phyloP scores from a whole-genome alignment of 2,329 filamentous ascomycete species.

The Diplodia intermedia region DNA sequence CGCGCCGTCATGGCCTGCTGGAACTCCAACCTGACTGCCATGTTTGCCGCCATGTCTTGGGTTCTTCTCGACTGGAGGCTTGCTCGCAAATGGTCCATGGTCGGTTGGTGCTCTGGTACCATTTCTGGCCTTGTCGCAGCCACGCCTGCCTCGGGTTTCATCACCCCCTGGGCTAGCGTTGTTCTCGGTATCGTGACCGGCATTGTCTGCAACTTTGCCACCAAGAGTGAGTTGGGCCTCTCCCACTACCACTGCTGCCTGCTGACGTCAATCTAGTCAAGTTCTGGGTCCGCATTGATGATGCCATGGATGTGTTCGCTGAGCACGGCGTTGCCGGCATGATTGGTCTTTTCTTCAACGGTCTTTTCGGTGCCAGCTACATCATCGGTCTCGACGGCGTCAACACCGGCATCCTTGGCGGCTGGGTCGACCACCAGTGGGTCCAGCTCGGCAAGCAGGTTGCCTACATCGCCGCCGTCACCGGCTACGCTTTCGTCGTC shows the following conservation, averaged over 20 bases:
- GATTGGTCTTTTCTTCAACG: constrained; percentile 78
- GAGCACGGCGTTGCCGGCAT: constrained; percentile 88
- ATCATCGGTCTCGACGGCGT: constrained; percentile 77
- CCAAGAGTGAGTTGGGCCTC: constrained; percentile 71
- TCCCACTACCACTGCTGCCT: background rate
- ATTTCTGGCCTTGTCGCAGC: constrained; percentile 89
- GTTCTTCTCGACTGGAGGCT: constrained; percentile 94
- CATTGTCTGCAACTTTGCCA: constrained; percentile 80
- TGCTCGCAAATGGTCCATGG: constrained; percentile 91
- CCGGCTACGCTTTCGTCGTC: constrained; percentile 74
- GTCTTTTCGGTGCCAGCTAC: constrained; percentile 76
- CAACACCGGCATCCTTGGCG: constrained; percentile 71
- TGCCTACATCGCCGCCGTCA: constrained; percentile 73
- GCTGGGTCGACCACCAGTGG: constrained; percentile 78
- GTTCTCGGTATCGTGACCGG: constrained; percentile 67
- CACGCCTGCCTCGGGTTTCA: constrained; percentile 81
- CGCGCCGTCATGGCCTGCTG: constrained; percentile 96
- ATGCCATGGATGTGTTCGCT: constrained; percentile 89
- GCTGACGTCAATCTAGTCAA: constrained; percentile 59
- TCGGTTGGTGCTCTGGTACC: constrained; percentile 89
- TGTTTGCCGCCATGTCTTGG: constrained; percentile 92
- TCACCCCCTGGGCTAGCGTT: constrained; percentile 71
- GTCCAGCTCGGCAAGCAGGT: constrained; percentile 79
- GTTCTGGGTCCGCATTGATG: constrained; percentile 80
- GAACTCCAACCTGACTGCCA: constrained; percentile 94